Percentiles rank a stretch among this genome's conserved stretches.
These are phyloP conservation scores for Artemisia annua DNA, from an alignment of 129 eudicot species.

Conservation along the genomic window DNA sequence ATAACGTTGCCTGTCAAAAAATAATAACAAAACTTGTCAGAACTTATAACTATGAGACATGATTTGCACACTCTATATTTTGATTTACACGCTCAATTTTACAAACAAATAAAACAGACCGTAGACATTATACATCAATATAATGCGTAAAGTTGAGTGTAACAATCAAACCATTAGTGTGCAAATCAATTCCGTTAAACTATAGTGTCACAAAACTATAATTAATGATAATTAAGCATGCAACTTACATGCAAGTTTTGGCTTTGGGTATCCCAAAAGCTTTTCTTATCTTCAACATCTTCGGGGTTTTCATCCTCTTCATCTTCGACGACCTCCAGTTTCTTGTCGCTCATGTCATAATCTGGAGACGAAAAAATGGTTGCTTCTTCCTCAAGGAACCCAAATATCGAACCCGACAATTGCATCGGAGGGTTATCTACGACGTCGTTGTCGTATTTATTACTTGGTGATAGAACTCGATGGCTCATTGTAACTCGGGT, in stretches of 20 bases:
- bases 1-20: slow-evolving; percentile 50
- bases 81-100: too few relatives aligned
- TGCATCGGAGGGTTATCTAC: slow-evolving; percentile 32
- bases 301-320: slow-evolving; percentile 42
- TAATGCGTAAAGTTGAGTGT: too few relatives aligned
- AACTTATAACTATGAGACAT: not conserved
- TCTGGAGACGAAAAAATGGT: slow-evolving; percentile 36
- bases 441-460: slow-evolving; percentile 14
- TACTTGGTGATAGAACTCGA: slow-evolving; percentile 51
- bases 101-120: too few relatives aligned
- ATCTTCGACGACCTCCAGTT: slow-evolving; percentile 42
- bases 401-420: slow-evolving; percentile 65
- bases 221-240: not conserved
- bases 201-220: too few relatives aligned
- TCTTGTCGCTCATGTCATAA: slow-evolving; percentile 22
- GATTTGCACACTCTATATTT: too few relatives aligned
- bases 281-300: slow-evolving; percentile 34
- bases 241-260: slow-evolving; percentile 59
- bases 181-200: too few relatives aligned
- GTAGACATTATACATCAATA: too few relatives aligned
- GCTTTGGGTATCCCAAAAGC: slow-evolving; percentile 73
- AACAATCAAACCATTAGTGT: too few relatives aligned
- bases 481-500: slow-evolving; percentile 49
- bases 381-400: slow-evolving; percentile 55
- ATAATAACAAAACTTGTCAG: not conserved